A percentile compares a stretch with the other conserved stretches of the same genome.
Conservation (phyloP, 2,329 filamentous ascomycete species). For the Aspergillus eucalypticola region DNA sequence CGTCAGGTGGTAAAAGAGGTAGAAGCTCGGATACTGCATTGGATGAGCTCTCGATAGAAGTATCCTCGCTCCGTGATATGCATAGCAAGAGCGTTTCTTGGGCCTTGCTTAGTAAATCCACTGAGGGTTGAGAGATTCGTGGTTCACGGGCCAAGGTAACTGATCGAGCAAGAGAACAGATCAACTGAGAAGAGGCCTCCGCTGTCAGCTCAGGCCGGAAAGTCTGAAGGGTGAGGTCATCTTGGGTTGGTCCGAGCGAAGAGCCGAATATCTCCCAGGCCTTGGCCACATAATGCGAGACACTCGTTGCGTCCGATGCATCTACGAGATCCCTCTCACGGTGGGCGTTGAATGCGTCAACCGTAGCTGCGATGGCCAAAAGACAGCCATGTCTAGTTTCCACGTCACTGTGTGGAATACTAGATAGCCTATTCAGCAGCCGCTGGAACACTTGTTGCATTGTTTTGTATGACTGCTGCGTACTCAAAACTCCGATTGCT, state of each 20-base stretch:
- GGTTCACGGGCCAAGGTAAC: constrained; percentile 14
- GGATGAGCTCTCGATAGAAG: constrained; percentile 44
- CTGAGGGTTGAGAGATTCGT: constrained; percentile 19
- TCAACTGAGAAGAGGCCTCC: constrained; percentile 42
- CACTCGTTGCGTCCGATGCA: constrained; percentile 25
- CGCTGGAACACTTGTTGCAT: constrained; percentile 35
- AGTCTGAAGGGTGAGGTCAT: constrained; percentile 42
- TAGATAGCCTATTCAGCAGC: constrained; percentile 36
- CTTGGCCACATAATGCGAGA: constrained; percentile 30
- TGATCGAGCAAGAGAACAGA: constrained; percentile 40
- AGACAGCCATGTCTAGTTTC: constrained; percentile 49
- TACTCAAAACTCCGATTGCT: constrained; percentile 61
- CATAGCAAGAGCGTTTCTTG: constrained; percentile 41
- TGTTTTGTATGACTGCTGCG: constrained; percentile 33
- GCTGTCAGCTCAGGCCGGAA: constrained; percentile 45
- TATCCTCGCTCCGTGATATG: constrained; percentile 42
- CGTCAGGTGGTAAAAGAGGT: constrained; percentile 33
- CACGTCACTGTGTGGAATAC: constrained; percentile 42
- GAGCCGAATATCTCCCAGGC: constrained; percentile 44
- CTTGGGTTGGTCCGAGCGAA: constrained; percentile 33
- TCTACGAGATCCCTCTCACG: constrained; percentile 20
- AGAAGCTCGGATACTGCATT: constrained; percentile 44
- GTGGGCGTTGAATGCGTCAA: constrained; percentile 35
- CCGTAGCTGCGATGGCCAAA: constrained; percentile 40
- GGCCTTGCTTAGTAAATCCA: constrained; percentile 30